Conservation (phyloP, 306 rosid species). For the barrel medic (Medicago truncatula) region MtrunA17r5.0-ANR NC_053042.1:40419001-40419500, state of each 20-base stretch:
- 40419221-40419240: no score
- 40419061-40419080: neutral
- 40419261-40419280: no score
- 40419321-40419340: no score
- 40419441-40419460: constrained; percentile 38
- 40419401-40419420: neutral
- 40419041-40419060: neutral
- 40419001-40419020: neutral
- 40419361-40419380: neutral
- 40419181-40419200: no score
- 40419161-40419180: neutral
- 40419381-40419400: neutral
- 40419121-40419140: neutral
- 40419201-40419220: no score
- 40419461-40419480: constrained; percentile 44
- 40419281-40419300: no score
- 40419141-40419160: neutral
- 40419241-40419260: no score
- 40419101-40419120: neutral
- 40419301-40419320: no score
- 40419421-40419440: neutral
- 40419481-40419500: constrained; percentile 44
- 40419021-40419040: neutral
- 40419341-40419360: no score
- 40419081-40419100: neutral